Conservation (phyloP, 257 asterid genomes). For the Leonotis leonurus region DNA sequence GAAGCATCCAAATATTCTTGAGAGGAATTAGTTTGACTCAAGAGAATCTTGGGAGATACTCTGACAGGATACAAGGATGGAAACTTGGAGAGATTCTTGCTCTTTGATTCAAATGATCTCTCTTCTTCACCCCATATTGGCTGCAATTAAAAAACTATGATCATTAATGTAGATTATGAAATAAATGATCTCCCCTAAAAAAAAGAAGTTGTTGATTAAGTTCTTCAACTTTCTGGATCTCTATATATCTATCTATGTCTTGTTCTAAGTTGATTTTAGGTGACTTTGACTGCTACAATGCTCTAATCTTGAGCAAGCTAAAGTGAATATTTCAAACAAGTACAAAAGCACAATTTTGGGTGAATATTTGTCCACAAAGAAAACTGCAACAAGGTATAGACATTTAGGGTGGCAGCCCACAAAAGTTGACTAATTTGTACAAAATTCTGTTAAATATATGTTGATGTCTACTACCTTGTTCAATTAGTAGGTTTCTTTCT, state of each 20-base stretch:
- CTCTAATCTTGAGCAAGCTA: not conserved
- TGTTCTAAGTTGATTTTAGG: not conserved
- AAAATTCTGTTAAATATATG: not conserved
- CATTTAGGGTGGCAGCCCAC: too few species aligned
- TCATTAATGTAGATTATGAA: not conserved
- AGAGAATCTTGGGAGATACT: slow-evolving; percentile 41
- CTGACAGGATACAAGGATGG: slow-evolving; percentile 65
- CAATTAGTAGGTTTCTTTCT: too few species aligned
- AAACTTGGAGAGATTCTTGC: slow-evolving; percentile 30
- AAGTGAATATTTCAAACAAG: not conserved
- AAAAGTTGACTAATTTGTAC: not conserved
- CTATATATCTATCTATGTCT: not conserved
- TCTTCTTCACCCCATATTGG: slow-evolving; percentile 76
- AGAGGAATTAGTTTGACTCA: slow-evolving; percentile 25
- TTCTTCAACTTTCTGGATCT: not conserved
- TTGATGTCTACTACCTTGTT: not conserved
- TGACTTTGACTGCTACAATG: slow-evolving; percentile 6
- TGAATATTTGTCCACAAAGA: not conserved
- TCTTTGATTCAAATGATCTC: slow-evolving; percentile 32
- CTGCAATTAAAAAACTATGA: slow-evolving; percentile 24
- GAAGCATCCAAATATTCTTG: slow-evolving; percentile 13
- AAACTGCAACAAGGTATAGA: not conserved
- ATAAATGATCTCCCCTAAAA: too few species aligned
- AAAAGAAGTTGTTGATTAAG: too few species aligned
- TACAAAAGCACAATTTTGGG: not conserved